Base-by-base conservation (phyloP, 2,329 filamentous ascomycete species). In the Colletotrichum sublineola region DNA sequence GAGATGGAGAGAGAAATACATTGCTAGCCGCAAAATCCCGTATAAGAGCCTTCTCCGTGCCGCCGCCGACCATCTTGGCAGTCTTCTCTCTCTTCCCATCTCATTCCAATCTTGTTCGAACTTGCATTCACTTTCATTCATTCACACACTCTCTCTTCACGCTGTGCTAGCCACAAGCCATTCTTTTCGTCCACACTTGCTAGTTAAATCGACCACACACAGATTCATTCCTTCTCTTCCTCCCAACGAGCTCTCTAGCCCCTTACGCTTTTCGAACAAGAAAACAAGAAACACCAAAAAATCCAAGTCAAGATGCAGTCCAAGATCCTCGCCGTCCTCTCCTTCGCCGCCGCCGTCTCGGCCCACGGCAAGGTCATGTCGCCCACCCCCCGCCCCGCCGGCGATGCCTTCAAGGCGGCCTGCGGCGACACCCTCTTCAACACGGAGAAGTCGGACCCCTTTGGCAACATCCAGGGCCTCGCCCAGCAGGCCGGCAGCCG, bases 381-480 rank as follows among this genome's bases (percentile, higher is more conserved):
- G 15, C 76, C 76, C 18, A 36, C 73, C 1, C 56, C 75, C 52
- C 75, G 76, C 42, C 31, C 53, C 11, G 69, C 73, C 46, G 76
- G 76, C 29, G 72, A 74, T 33, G 75, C 75, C 58, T 76, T 76
- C 75, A 71, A 75, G 74, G 71, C 67, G 44, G 76, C 75, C 36
- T 77, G 76, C 69, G 76, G 76, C 57, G 67, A 57, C 57, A 74
- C 74, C 67, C 68, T 76, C 29, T 74, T 71, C 71, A 76, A 75
- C 75, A 76, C 71, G 42, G 71, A 75, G 67, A 68, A 75, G 20
- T 65, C 80, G 53, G 80, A 82, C 75, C 67, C 71, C 44, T 73
- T 56, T 62, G 80, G 81, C 77, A 85, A 82, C 77, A 78, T 81
- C 71, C 78, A 82, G 78, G 77, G 77, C 63, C 80, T 82, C 76